Conservation (phyloP, 768 basidiomycete species). For the Pilatotrama ljubarskyi region DNA sequence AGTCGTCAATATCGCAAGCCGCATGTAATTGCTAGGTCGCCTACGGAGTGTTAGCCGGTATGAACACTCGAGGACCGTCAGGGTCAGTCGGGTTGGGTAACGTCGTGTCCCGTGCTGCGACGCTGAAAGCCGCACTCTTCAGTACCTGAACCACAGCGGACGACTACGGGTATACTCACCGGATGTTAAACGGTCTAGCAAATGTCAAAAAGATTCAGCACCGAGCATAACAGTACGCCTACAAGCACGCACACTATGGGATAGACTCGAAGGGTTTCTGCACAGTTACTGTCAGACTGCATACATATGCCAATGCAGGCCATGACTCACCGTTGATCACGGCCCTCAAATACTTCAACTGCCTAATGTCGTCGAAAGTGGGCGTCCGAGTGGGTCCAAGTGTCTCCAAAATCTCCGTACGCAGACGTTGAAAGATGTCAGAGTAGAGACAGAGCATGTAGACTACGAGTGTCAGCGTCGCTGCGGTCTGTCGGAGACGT, state of each 20-base stretch:
- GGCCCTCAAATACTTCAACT: conserved; percentile 37
- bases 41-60: conserved; percentile 32
- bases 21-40: not conserved
- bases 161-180: conserved; percentile 16
- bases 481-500: conserved; percentile 28
- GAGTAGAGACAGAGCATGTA: conserved; percentile 37
- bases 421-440: conserved; percentile 30
- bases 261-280: conserved; percentile 25
- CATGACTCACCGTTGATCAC: conserved; percentile 34
- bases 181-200: conserved; percentile 31
- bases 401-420: conserved; percentile 35
- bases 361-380: conserved; percentile 34
- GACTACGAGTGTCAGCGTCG: conserved; percentile 34
- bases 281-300: not conserved
- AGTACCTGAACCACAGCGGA: not conserved
- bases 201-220: not conserved
- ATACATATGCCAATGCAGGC: too few species aligned
- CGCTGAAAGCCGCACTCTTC: conserved; percentile 3
- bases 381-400: conserved; percentile 32
- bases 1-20: not conserved
- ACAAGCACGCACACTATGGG: conserved; percentile 31
- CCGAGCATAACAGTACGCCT: not conserved
- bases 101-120: conserved; percentile 25
- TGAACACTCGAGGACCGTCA: conserved; percentile 29
- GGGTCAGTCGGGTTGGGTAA: conserved; percentile 23